Evolutionary conservation across 805 yeast species (phyloP).

Genomic region (Wickerhamia fluorescens): DNA sequence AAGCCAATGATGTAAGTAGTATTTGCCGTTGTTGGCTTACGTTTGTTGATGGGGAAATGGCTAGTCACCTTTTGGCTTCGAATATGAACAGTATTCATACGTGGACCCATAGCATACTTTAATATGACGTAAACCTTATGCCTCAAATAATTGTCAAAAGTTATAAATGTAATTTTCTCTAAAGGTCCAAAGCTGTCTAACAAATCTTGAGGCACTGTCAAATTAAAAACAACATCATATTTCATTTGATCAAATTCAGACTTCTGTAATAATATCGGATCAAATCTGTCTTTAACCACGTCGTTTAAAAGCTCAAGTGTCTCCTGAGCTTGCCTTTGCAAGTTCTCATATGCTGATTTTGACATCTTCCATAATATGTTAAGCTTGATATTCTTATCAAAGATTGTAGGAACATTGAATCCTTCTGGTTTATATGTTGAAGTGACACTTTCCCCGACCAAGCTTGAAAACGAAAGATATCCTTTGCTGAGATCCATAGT

Average conservation of each 20-base stretch:
- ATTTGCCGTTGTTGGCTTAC: slow-evolving; percentile 42
- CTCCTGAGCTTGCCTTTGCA: slow-evolving; percentile 60
- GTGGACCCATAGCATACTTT: slow-evolving; percentile 48
- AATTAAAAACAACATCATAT: slow-evolving; percentile 55
- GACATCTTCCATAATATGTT: slow-evolving; percentile 81
- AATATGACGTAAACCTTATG: slow-evolving; percentile 56
- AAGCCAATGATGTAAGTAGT: slow-evolving; percentile 50
- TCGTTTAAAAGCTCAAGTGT: slow-evolving; percentile 69
- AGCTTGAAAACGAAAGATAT: slow-evolving; percentile 59
- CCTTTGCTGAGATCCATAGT: slow-evolving; percentile 66
- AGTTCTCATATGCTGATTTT: slow-evolving; percentile 50
- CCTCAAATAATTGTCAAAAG: slow-evolving; percentile 58
- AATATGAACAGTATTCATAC: slow-evolving; percentile 35
- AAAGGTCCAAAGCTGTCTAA: slow-evolving; percentile 54
- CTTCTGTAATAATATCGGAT: slow-evolving; percentile 62
- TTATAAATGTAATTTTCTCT: slow-evolving; percentile 65
- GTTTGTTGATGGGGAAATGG: slow-evolving; percentile 38
- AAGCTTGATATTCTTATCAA: slow-evolving; percentile 68
- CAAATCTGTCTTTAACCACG: slow-evolving; percentile 77
- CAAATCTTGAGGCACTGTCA: slow-evolving; percentile 40
- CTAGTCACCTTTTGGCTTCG: slow-evolving; percentile 15
- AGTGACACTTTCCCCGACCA: slow-evolving; percentile 36
- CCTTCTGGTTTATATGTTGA: slow-evolving; percentile 47
- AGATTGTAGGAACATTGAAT: slow-evolving; percentile 66
- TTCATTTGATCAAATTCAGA: slow-evolving; percentile 47